phyloP scores from a whole-genome alignment of 2,329 filamentous ascomycete genomes.

The Plectosphaerella cucumerina region DNA sequence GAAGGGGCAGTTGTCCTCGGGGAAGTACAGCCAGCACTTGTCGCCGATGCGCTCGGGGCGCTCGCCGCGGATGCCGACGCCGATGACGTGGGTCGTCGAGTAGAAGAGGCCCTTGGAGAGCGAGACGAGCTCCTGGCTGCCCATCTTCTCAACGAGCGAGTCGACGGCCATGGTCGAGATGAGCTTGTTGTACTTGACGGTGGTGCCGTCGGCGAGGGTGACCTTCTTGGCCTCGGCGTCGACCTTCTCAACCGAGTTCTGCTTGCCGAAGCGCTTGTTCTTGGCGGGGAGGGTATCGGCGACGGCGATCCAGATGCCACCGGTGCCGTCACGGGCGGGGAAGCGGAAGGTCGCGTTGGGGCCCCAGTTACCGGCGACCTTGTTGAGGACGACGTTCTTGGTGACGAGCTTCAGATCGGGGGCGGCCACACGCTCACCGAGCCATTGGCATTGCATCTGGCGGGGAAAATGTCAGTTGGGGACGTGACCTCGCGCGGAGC shows the following conservation, averaged over 20 bases:
- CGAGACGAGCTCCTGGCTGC: constrained; percentile 75
- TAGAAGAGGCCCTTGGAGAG: constrained; percentile 93
- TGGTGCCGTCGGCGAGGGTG: constrained; percentile 77
- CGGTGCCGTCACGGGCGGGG: constrained; percentile 90
- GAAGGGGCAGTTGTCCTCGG: constrained; percentile 97
- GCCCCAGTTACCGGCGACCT: constrained; percentile 95
- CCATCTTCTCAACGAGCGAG: constrained; percentile 80
- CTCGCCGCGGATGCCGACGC: constrained; percentile 86
- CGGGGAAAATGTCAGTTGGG: neutral
- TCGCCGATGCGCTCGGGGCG: constrained; percentile 95
- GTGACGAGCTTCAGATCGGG: constrained; percentile 93
- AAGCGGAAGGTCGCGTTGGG: constrained; percentile 98
- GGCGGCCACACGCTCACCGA: constrained; percentile 95
- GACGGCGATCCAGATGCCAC: constrained; percentile 98
- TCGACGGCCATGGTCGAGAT: constrained; percentile 97
- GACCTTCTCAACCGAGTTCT: constrained; percentile 80
- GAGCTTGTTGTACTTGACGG: constrained; percentile 86
- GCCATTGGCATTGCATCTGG: constrained; percentile 98
- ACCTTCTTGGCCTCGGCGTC: constrained; percentile 83
- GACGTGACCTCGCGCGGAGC: neutral
- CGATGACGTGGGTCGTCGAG: constrained; percentile 95
- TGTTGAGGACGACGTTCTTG: constrained; percentile 92
- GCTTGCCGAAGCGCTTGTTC: constrained; percentile 86
- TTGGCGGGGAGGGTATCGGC: constrained; percentile 87
- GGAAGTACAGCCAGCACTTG: constrained; percentile 99